Evolutionary conservation across 805 yeast genomes (phyloP), one percentile per base, ranked within the genome.

Genomic region (Saccharomycopsis capsularis): DNA sequence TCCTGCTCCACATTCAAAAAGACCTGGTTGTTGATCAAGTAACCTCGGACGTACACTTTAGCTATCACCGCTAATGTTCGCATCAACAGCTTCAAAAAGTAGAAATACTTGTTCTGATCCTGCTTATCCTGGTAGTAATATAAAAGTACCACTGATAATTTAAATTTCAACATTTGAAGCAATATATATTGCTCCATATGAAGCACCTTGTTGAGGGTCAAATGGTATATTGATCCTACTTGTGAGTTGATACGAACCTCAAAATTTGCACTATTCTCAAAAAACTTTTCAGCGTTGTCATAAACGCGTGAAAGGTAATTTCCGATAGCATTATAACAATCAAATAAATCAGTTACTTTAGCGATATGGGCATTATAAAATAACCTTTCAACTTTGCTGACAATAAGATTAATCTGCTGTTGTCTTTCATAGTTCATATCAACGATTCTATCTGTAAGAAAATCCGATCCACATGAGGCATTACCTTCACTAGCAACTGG

Each of bases 111-210:
- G n/a, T n/a, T 15, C 22, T 4, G 5, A 15, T 47, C 29, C 21
- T 19, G 6, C 9, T 9, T 42, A 11, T 36, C 25, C 29, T 47
- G 46, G 27, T 25, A 42, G 22, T 47, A 38, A 38, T 15, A 21
- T 6, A 47, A 13, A 3, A 47, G 16, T 23, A 42, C 15, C 2
- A 34, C 15, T 18, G 6, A 29, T 22, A 47, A 21, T 37, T 47
- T 47, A 21, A 36, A 15, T 3, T 19, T 11, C 13, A 42, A 7
- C 15, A n/a, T 21, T 11, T 11, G 11, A 9, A 23, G 9, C 13
- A 15, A 7, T 4, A 42, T 9, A 22, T 24, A 37, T 7, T 24
- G 34, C 19, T 32, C 35, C 16, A 46, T 40, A 18, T 40, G 44
- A 3, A 40, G 16, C 3, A 39, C 23, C 35, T 46, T 46, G 19